Evolutionary conservation across 1,139 yeast genomes (phyloP), one percentile per base, ranked within the genome.

Genomic region (Diutina scorzettiae): DNA sequence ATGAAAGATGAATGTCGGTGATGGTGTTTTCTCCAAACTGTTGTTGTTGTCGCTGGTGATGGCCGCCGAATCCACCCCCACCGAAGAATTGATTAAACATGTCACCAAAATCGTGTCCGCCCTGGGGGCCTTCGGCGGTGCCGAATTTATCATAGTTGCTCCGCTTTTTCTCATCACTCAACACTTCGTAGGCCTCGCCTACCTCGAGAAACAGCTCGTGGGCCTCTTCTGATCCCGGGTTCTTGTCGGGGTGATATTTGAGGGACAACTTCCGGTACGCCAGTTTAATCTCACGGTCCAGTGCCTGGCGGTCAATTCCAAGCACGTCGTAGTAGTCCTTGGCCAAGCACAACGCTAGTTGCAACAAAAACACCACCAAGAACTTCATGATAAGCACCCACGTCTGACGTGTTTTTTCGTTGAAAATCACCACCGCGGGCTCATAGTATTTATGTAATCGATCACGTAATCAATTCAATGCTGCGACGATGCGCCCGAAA

Each of bases 211-310:
- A 91, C 60, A 75, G 81, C 45, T 81, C 81, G 49, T 84, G 89
- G 2, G 96, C 95, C 36, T 73, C 81, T 14, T 34, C 39, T 19
- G 84, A 91, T 49, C 81, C 76, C 4, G 69, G 81, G 55, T 91
- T 91, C 64, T 93, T 91, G 59, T 91, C 98, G 1, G 98, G 98
- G 56, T 91, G 98, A 59, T 76, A 87, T 55, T 84, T 85, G 58
- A 87, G 82, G 50, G 93, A 81, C 49, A 91, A 66, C 47, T 76
- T 76, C 51, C 96, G 65, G 59, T 89, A 91, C 0, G 97, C 96
- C 47, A 78, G 76, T 57, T 85, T 86, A 63, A 91, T 84, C 11
- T 34, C 39, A 18, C 9, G 18, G 8, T 34, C 39, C 28, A 16
- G 18, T 3, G 39, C 39, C 20, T 23, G 28, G 7, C 39, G 39